Evolutionary conservation across 306 rosid species (phyloP).

Genomic region (Corylus americana): DNA sequence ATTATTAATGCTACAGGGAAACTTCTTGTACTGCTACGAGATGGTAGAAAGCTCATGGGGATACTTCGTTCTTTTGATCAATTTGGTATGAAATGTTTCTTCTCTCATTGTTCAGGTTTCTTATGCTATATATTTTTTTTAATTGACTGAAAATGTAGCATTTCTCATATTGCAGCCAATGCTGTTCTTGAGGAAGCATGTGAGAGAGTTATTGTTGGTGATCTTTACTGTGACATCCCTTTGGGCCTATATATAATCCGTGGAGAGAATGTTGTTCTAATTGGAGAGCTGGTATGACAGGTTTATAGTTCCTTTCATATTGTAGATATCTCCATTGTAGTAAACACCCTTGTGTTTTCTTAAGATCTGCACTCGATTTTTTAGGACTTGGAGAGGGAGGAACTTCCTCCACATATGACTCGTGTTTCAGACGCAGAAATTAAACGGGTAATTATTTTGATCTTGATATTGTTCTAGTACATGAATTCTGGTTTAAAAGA

Average conservation of each 20-base stretch:
- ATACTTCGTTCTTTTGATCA: constrained; percentile 95
- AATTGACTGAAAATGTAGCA: constrained; percentile 17
- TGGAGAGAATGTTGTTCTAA: constrained; percentile 94
- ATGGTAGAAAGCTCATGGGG: constrained; percentile 90
- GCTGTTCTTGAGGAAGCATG: constrained; percentile 96
- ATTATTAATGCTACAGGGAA: constrained; percentile 58
- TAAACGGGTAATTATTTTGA: constrained; percentile 55
- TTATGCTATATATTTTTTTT: constrained; percentile 9
- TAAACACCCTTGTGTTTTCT: constrained; percentile 25
- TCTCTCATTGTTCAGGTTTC: constrained; percentile 6
- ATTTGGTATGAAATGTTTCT: constrained; percentile 54
- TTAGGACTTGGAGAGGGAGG: constrained; percentile 91
- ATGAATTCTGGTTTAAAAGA: background rate
- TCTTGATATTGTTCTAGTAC: constrained; percentile 6
- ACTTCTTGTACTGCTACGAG: constrained; percentile 92
- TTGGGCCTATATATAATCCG: constrained; percentile 91
- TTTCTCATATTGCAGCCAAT: constrained; percentile 65
- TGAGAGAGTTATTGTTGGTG: constrained; percentile 91
- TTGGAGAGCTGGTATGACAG: constrained; percentile 86
- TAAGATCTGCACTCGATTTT: constrained; percentile 15
- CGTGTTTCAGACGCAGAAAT: constrained; percentile 77
- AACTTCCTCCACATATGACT: constrained; percentile 90
- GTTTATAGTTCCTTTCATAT: constrained; percentile 25
- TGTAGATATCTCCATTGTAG: constrained; percentile 11
- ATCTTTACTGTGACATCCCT: constrained; percentile 85